These are phyloP conservation scores for Talaromyces ruber DNA, from an alignment of 495 filamentous ascomycete species.

Conservation along the genomic window DNA sequence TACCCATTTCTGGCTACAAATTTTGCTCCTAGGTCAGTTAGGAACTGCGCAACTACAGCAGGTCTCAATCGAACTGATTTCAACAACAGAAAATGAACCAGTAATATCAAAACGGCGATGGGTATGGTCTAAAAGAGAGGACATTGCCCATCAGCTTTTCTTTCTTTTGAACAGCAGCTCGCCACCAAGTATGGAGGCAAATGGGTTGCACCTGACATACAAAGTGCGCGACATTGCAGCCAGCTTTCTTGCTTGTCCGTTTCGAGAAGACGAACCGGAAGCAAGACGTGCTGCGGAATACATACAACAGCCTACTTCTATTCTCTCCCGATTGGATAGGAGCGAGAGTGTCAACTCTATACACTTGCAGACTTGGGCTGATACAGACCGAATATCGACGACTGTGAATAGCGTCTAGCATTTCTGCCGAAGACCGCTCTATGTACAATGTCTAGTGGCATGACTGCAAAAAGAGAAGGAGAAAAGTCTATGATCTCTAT, in stretches of 20 bases:
- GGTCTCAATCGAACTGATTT: background rate
- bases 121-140: background rate
- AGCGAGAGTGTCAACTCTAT: conserved; percentile 15
- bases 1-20: conserved; percentile 19
- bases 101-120: background rate
- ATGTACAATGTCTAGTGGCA: background rate
- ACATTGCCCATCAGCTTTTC: conserved; percentile 13
- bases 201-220: conserved; percentile 15
- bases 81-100: background rate
- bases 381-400: conserved; percentile 15
- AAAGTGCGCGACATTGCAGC: conserved; percentile 17
- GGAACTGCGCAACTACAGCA: conserved; percentile 9
- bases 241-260: conserved; percentile 15
- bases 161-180: conserved; percentile 11
- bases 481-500: background rate
- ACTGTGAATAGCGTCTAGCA: background rate
- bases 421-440: background rate
- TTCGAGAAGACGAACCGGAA: conserved; percentile 11
- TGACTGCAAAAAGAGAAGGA: background rate
- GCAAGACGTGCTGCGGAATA: conserved; percentile 13
- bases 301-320: conserved; percentile 11
- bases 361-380: conserved; percentile 16
- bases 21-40: conserved; percentile 14
- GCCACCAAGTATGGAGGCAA: conserved; percentile 10
- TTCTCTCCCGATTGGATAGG: conserved; percentile 14